Base-by-base conservation (phyloP, 2,329 filamentous ascomycete species). In the Lasiodiplodia theobromae region DNA sequence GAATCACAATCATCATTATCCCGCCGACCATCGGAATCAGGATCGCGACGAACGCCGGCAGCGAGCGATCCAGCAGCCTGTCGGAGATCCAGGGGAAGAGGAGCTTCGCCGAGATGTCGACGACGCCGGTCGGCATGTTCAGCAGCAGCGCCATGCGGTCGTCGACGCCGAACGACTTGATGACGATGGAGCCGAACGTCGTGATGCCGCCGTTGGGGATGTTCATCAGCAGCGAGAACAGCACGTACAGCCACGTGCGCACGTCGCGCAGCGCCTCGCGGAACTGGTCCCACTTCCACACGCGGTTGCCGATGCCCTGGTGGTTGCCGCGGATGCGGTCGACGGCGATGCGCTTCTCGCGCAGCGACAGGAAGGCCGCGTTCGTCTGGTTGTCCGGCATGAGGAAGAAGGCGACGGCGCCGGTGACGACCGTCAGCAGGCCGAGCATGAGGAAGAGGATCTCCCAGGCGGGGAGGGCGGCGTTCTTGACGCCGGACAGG, bases 171-270 rank as follows among this genome's bases (percentile, higher is more conserved):
- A 79, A 84, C 2, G 82, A 82, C 64, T 81, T 80, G 67, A 84
- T 82, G 4, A 84, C 70, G 0, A 81, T 76, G 0, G 82, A 84
- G 25, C 81, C 74, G 70, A 86, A 86, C 66, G 85, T 86, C 71
- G 52, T 84, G 0, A 86, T 81, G 5, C 83, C 81, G 16, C 83
- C 84, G 64, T 86, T 86, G 40, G 85, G 76, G 2, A 86, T 78
- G 6, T 83, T 83, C 53, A 81, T 80, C 11, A 76, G 76, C 0
- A 85, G 77, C 0, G 78, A 82, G 58, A 82, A 80, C 8, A 81
- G 73, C 23, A 78, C 72, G 8, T 82, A 75, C 34, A 79, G 79
- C 54, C 81, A 77, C 6, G 77, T 78, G 69, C 76, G 80, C 65
- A 80, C 66, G 67, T 85, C 83, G 1, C 79, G 68, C 0, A 80